Base-by-base conservation (phyloP, 2,329 filamentous ascomycete genomes). In the Monosporascus sp. region DNA sequence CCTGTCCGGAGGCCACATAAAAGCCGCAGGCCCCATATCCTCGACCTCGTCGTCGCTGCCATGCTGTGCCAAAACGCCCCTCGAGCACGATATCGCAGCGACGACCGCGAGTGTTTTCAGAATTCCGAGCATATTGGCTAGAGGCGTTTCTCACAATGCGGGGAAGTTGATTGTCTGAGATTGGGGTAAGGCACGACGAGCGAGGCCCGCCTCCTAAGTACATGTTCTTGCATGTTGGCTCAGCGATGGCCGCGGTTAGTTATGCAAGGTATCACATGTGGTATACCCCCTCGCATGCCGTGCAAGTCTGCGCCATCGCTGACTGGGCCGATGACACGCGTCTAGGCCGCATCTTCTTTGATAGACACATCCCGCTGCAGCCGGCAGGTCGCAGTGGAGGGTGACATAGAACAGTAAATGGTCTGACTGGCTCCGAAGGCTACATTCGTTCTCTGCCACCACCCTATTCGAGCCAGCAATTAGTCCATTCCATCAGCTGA, bases 1-100 rank as follows among this genome's bases (percentile, higher is more conserved):
- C 50, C 82, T 73, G 65, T 85, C 81, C 15, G 72, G 63, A 4
- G 82, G 82, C 81, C 82, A 86, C 67, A 85, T 70, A 63, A 86
- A 83, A 53, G n/a, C 62, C 51, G 22, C 51, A 50, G 27, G 43
- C 50, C 67, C 6, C 58, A 69, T 18, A 65, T 80, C 15, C 80
- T 81, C 44, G 78, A 81, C 53, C 64, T 81, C 48, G 80, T 78
- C 0, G 22, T 37, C 41, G n/a, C 49, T 46, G 14, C 25, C 49
- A 22, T 46, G 41, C 17, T 50, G 24, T 31, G 43, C 49, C 5
- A 38, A 15, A n/a, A 15, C 49, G 7, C 8, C 3, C 17, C 36
- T 18, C 8, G 43, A 45, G 43, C 43, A 46, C 24, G 4, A 14
- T 8, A 46, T 11, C 2, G 43, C 43, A 31, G 24, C 24, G 20